Base-by-base conservation (phyloP, 1,139 yeast genomes). In the Suhomyces taliae region DNA sequence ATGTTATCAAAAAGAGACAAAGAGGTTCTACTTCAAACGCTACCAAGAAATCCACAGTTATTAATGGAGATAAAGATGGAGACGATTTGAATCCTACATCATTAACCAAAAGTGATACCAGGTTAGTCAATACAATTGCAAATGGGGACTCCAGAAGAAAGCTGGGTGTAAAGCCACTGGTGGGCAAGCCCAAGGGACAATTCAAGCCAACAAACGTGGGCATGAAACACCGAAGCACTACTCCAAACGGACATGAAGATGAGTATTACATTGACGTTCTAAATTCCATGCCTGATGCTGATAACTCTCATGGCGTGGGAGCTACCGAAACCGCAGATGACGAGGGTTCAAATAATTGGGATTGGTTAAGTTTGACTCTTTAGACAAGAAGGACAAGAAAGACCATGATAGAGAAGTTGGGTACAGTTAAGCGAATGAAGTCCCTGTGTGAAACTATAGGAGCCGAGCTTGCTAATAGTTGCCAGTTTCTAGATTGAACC, bases 1-100 rank as follows among this genome's bases (percentile, higher is more conserved):
- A 64, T 40, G 65, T 64, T 7, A 62, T 64, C 46, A 62, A 64
- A 41, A 64, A 62, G 51, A 52, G 68, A 32, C 68, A 64, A 40
- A 55, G 68, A 29, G 65, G 66, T 1, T 52, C 57, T 27, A 40
- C 43, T 36, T 41, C 43, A n/a, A 47, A 45, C 14, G 41, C 49
- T 32, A 50, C 40, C 43, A 51, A 53, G 40, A 55, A 47, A 35
- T 40, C 44, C 32, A 11, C 47, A 19, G 41, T 36, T 9, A 34
- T 36, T 7, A 42, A 27, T 31, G 37, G 36, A 7, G 43, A 38
- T 12, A 37, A 41, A 9, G 66, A 60, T 42, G 67, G 66, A 12
- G 67, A 63, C 37, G 66, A 62, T 37, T 51, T 62, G 45, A 60
- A 57, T 44, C 66, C 67, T 3, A 61, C 62, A 1, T 53, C 64